Evolutionary conservation across 2,329 filamentous ascomycete species (phyloP).

Genomic region (Phoma sp.): DNA sequence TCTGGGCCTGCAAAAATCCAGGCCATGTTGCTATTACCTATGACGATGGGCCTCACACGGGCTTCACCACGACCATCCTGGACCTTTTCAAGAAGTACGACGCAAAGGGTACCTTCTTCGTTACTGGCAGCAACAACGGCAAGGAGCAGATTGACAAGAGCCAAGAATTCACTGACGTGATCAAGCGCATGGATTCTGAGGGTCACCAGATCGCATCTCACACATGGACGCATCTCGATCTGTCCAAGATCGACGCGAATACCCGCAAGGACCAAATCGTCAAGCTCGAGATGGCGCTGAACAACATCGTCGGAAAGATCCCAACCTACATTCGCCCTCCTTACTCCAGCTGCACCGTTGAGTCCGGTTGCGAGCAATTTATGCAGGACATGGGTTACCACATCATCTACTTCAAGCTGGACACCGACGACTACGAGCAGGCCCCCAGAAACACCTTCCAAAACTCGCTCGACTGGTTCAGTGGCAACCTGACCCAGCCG

Average conservation of each 20-base stretch:
- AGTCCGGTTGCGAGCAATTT: constrained; percentile 42
- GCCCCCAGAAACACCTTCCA: constrained; percentile 44
- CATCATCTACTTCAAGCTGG: constrained; percentile 63
- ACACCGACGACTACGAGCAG: constrained; percentile 64
- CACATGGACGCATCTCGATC: constrained; percentile 58
- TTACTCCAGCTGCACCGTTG: constrained; percentile 49
- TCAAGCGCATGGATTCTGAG: constrained; percentile 58
- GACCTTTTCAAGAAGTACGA: constrained; percentile 63
- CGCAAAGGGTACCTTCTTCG: constrained; percentile 70
- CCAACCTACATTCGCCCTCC: constrained; percentile 58
- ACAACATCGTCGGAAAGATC: constrained; percentile 58
- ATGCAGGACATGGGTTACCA: constrained; percentile 57
- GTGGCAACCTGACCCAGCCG: constrained; percentile 6
- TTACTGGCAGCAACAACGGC: constrained; percentile 61
- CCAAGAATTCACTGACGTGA: constrained; percentile 53
- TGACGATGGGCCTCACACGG: constrained; percentile 71
- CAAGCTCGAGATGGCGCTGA: constrained; percentile 59
- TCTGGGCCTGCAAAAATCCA: constrained; percentile 48
- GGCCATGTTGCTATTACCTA: constrained; percentile 68
- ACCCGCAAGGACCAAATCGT: constrained; percentile 54
- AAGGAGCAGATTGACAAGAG: constrained; percentile 61
- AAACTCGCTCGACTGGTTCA: constrained; percentile 18
- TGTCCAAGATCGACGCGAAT: constrained; percentile 47
- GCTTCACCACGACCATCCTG: constrained; percentile 61
- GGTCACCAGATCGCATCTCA: constrained; percentile 66